These are phyloP conservation scores for Pichia cephalocereana DNA, from an alignment of 805 yeast genomes.

Conservation along the genomic window DNA sequence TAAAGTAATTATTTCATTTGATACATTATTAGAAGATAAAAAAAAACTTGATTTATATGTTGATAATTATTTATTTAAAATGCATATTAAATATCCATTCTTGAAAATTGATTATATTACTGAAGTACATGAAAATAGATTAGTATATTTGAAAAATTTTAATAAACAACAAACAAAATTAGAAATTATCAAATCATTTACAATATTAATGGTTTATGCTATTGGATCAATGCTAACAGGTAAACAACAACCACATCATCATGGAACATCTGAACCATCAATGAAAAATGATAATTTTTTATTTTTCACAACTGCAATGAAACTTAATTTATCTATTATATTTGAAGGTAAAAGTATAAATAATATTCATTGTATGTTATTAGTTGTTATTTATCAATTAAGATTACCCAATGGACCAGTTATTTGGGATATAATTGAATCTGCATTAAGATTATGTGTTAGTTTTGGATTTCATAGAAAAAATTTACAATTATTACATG, in stretches of 20 bases:
- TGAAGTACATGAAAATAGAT: conserved; percentile 6
- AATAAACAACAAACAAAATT: neutral
- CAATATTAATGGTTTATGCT: conserved; percentile 10
- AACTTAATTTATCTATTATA: conserved; percentile 2
- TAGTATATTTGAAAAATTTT: neutral
- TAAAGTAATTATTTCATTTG: neutral
- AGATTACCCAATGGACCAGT: conserved; percentile 12
- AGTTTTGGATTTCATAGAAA: conserved; percentile 14
- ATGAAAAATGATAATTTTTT: conserved; percentile 2
- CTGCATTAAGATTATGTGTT: conserved; percentile 11
- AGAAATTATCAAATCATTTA: conserved; percentile 5
- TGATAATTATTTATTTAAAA: conserved; percentile 2
- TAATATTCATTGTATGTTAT: conserved; percentile 6
- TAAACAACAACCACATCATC: neutral
- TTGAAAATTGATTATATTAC: conserved; percentile 2
- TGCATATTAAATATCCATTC: conserved; percentile 10
- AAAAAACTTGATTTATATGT: conserved; percentile 1
- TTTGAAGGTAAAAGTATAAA: conserved; percentile 5
- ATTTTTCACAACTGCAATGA: conserved; percentile 6
- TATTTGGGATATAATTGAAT: conserved; percentile 15
- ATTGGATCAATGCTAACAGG: conserved; percentile 7
- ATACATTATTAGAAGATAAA: conserved; percentile 1
- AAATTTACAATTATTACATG: conserved; percentile 5
- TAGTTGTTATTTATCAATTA: conserved; percentile 10
- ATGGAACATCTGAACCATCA: neutral